phyloP scores from a whole-genome alignment of 2,329 filamentous ascomycete species.

The Ceratocystis cacaofunesta region DNA sequence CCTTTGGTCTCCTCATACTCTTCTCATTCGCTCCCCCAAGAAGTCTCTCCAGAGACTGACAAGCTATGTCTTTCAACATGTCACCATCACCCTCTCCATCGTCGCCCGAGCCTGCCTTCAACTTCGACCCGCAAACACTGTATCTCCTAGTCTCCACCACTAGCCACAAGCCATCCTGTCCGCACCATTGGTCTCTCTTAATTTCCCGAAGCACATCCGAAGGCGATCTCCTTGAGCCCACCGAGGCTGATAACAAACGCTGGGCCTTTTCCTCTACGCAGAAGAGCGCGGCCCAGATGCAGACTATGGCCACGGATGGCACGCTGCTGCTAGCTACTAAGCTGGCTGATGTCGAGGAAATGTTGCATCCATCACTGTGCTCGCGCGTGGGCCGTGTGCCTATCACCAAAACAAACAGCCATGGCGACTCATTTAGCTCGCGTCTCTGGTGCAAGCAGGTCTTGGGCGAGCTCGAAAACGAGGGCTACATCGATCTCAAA shows the following conservation, averaged over 20 bases:
- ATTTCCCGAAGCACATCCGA: slow-evolving; percentile 4
- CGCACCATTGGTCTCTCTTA: slow-evolving; percentile 1
- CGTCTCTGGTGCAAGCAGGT: slow-evolving; percentile 17
- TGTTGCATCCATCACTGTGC: slow-evolving; percentile 4
- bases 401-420: slow-evolving; percentile 11
- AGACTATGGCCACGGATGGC: neutral
- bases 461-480: slow-evolving; percentile 17
- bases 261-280: slow-evolving; percentile 7
- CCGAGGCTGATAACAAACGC: neutral
- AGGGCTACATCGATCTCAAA: slow-evolving; percentile 17
- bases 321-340: slow-evolving; percentile 3
- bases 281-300: neutral
- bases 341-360: slow-evolving; percentile 14
- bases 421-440: slow-evolving; percentile 11
- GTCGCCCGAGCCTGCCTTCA: neutral
- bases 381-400: slow-evolving; percentile 6
- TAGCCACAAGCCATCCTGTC: neutral
- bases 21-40: too few relatives aligned
- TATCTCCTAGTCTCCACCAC: slow-evolving; percentile 5
- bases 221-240: slow-evolving; percentile 5
- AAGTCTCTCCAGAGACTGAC: too few relatives aligned
- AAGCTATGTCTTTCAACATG: slow-evolving; percentile 2
- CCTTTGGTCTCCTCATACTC: neutral
- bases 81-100: slow-evolving; percentile 10
- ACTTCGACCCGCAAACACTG: slow-evolving; percentile 8